These are phyloP conservation scores for Podosphaera xanthii DNA, from an alignment of 2,329 filamentous ascomycete species.

Conservation along the genomic window DNA sequence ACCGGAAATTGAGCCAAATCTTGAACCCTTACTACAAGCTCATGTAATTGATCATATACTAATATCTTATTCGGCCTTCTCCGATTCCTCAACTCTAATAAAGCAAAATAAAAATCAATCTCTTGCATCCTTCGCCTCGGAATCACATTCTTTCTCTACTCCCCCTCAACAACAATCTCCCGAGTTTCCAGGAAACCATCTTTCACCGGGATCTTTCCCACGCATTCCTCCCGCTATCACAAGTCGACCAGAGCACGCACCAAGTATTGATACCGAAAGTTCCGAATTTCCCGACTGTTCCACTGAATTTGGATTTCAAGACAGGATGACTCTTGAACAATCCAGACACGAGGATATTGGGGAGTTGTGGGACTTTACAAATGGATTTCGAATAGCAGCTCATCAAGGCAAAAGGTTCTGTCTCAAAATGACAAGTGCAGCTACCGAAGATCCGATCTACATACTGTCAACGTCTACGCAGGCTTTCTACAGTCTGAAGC, in stretches of 20 bases:
- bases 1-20: background rate
- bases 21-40: slow-evolving; percentile 8
- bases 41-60: slow-evolving; percentile 13
- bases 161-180: slow-evolving; percentile 24
- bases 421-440: slow-evolving; percentile 27
- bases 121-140: slow-evolving; percentile 32
- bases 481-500: slow-evolving; percentile 43
- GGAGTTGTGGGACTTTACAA: slow-evolving; percentile 44
- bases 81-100: slow-evolving; percentile 26
- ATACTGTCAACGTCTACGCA: slow-evolving; percentile 37
- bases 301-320: slow-evolving; percentile 10
- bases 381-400: slow-evolving; percentile 41
- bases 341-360: slow-evolving; percentile 33
- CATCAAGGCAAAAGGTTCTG: slow-evolving; percentile 36
- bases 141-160: slow-evolving; percentile 17
- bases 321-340: slow-evolving; percentile 12
- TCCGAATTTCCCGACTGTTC: slow-evolving; percentile 13
- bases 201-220: slow-evolving; percentile 39
- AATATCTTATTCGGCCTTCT: slow-evolving; percentile 27
- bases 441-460: slow-evolving; percentile 40
- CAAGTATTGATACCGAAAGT: slow-evolving; percentile 11
- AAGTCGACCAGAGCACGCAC: slow-evolving; percentile 38
- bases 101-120: slow-evolving; percentile 27
- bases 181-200: slow-evolving; percentile 46
- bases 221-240: slow-evolving; percentile 41